Base-by-base conservation (phyloP, 2,329 filamentous ascomycete genomes). In the Fusarium austroafricanum region DNA sequence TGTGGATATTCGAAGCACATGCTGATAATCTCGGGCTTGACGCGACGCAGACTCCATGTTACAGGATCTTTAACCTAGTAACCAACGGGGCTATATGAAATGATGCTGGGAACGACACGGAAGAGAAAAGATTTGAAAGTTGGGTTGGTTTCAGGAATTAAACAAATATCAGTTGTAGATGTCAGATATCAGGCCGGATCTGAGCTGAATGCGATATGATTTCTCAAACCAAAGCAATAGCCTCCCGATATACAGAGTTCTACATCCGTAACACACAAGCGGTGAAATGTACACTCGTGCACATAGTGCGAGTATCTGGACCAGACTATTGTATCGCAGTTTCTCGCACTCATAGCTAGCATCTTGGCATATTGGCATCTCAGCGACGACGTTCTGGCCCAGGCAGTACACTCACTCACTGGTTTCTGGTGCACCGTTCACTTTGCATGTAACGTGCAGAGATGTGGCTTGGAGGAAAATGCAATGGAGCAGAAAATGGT, bases 161-260 rank as follows among this genome's bases (percentile, higher is more conserved):
- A n/a, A 55, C 8, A 28, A 44, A 33, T 11, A 33, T 31, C 33
- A 15, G 26, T 18, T 21, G 45, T n/a, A 55, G 21, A 44, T 29
- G 23, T 43, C 37, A 37, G 7, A 23, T 43, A 18, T 23, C 29
- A 52, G 44, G 7, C 44, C 51, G 20, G 18, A 33, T 40, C 35
- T 46, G 35, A 64, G 20, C 31, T 50, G 33, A 64, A 33, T 33
- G 18, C 17, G 29, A 49, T 26, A 45, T 37, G 33, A 23, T 44
- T 21, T 54, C 15, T 42, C 26, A 17, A 10, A 53, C 20, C 8
- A 42, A 11, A 53, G 21, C 17, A 35, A 28, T 31, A 17, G 10
- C 12, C 31, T 20, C 31, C 6, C 8, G 15, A 44, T 44, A 14
- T 52, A 20, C 26, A 33, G 43, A 21, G 18, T 14, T 35, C 18